Conservation (phyloP, 2,329 filamentous ascomycete species). For the Fusarium albosuccineum region DNA sequence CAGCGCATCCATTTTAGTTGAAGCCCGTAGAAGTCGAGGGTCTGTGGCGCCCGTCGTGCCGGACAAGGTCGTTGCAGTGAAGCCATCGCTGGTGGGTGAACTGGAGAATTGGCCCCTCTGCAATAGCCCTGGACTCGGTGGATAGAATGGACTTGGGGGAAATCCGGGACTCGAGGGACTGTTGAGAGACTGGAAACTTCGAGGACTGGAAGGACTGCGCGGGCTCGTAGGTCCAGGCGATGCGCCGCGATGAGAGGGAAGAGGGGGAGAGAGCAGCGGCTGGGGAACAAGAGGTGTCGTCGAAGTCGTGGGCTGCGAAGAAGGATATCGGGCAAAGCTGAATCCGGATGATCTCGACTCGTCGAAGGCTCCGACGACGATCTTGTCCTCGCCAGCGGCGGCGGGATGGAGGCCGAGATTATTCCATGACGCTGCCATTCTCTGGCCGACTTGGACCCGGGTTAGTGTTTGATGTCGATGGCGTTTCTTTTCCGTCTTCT, state of each 20-base stretch:
- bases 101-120: slow-evolving; percentile 36
- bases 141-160: slow-evolving; percentile 38
- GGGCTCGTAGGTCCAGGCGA: slow-evolving; percentile 38
- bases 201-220: slow-evolving; percentile 29
- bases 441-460: slow-evolving; percentile 10
- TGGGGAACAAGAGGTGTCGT: slow-evolving; percentile 33
- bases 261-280: slow-evolving; percentile 43
- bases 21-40: slow-evolving; percentile 20
- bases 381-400: slow-evolving; percentile 25
- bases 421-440: slow-evolving; percentile 36
- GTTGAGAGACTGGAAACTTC: slow-evolving; percentile 27
- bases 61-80: slow-evolving; percentile 25
- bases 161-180: slow-evolving; percentile 38
- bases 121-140: slow-evolving; percentile 21
- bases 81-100: slow-evolving; percentile 38
- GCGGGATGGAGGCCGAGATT: slow-evolving; percentile 32
- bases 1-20: slow-evolving; percentile 35
- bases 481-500: not conserved
- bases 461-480: no score
- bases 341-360: slow-evolving; percentile 37
- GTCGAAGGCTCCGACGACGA: slow-evolving; percentile 30
- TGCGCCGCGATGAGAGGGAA: slow-evolving; percentile 27
- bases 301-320: slow-evolving; percentile 40
- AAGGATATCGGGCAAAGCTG: slow-evolving; percentile 36
- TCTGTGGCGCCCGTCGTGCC: slow-evolving; percentile 24